A percentile compares a stretch with the other conserved stretches of the same genome.
These are phyloP conservation scores for Populus hybrid DNA, from an alignment of 441 rosid genomes.

Conservation along the genomic window DNA sequence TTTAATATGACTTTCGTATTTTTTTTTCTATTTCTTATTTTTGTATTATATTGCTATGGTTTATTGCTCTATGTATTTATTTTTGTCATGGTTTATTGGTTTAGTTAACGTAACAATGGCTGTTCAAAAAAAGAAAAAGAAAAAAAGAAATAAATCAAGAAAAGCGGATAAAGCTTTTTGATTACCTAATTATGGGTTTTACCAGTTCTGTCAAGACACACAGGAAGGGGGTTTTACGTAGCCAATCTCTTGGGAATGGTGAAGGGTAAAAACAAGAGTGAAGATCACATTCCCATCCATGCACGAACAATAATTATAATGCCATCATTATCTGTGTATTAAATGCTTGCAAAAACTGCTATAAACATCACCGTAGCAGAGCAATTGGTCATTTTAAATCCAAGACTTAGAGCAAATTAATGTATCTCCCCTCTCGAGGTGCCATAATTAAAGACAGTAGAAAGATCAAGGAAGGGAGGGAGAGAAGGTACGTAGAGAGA, in stretches of 20 bases:
- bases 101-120: too few species aligned
- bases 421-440: not conserved
- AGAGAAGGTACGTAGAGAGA: not conserved
- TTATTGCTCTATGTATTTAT: too few species aligned
- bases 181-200: slow-evolving; percentile 7
- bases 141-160: too few species aligned
- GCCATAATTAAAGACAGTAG: not conserved
- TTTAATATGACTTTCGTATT: too few species aligned
- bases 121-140: too few species aligned
- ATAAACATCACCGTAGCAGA: not conserved
- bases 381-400: too few species aligned
- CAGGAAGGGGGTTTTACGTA: not conserved
- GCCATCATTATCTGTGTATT: not conserved
- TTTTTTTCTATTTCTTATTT: too few species aligned
- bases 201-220: not conserved
- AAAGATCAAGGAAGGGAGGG: not conserved
- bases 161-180: not conserved
- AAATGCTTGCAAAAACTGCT: not conserved
- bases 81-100: too few species aligned
- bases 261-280: not conserved
- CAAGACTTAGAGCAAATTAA: too few species aligned
- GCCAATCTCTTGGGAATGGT: slow-evolving; percentile 11
- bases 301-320: not conserved
- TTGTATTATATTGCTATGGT: too few species aligned
- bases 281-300: not conserved